A percentile compares a stretch with the other conserved stretches of the same genome.
Evolutionary conservation across 108 stramenopile genomes (phyloP).

Genomic region (Pseudonitzschia pungens): DNA sequence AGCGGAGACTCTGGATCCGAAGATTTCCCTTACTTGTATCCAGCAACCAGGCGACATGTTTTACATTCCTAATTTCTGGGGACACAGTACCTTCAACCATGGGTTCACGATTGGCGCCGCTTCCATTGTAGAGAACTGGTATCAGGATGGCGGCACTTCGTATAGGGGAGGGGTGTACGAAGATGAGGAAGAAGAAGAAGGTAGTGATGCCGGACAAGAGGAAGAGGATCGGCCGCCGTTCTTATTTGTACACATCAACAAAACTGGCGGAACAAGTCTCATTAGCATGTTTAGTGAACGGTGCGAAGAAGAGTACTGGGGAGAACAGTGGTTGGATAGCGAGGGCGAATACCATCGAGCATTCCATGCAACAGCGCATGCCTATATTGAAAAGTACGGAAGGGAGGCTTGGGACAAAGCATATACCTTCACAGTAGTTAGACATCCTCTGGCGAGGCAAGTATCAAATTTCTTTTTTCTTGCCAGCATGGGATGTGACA

Average conservation of each 20-base stretch:
- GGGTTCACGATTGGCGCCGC: slow-evolving; percentile 32
- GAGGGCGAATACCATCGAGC: slow-evolving; percentile 9
- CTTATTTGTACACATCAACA: slow-evolving; percentile 31
- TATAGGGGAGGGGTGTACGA: neutral
- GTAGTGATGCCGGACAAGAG: neutral
- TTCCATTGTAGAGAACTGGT: slow-evolving; percentile 5
- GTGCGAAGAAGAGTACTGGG: slow-evolving; percentile 11
- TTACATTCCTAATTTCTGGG: slow-evolving; percentile 32
- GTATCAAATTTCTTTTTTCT: slow-evolving; percentile 20
- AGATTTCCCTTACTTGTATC: slow-evolving; percentile 18
- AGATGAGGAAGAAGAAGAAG: slow-evolving; percentile 6
- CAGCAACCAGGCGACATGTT: slow-evolving; percentile 27
- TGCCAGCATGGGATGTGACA: neutral
- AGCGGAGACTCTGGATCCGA: neutral
- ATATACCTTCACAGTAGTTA: slow-evolving; percentile 11
- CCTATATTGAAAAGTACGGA: slow-evolving; percentile 14
- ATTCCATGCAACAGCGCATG: slow-evolving; percentile 18
- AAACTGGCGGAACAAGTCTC: slow-evolving; percentile 27
- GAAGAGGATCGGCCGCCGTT: neutral
- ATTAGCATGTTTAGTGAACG: slow-evolving; percentile 15
- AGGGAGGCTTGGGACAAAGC: slow-evolving; percentile 17
- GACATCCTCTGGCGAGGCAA: slow-evolving; percentile 11
- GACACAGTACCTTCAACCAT: slow-evolving; percentile 28
- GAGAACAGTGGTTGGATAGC: slow-evolving; percentile 5
- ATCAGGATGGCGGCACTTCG: slow-evolving; percentile 1